Evolutionary conservation across 805 yeast genomes (phyloP), one percentile per base, ranked within the genome.

Genomic region (fission yeast (Schizosaccharomyces pombe)): DNA sequence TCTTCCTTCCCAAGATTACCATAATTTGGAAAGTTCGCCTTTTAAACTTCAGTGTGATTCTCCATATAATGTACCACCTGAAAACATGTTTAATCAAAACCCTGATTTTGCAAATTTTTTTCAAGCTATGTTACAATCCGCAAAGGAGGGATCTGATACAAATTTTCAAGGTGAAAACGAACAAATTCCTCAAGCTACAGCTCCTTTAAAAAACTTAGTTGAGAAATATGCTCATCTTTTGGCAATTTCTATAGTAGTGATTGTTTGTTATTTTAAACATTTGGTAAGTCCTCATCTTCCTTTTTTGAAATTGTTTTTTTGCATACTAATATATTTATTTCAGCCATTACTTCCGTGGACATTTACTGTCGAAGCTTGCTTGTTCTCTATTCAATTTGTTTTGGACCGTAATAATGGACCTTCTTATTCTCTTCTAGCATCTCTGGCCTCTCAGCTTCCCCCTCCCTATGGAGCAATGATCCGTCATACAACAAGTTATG

Each of bases 21-120:
- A 26, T 43, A 26, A 43, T 6, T 24, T 43, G 9, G 3, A 14
- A 5, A 43, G 4, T 43, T 26, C 49, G 3, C 28, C 49, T 12
- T 26, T 26, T 30, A 22, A 37, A 16, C 22, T 37, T 9, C 43
- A 37, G 14, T 16, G 43, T 24, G 43, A 37, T 24, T 16, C 43
- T 37, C 43, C 43, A 2, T 2, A 6, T 11, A 37, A 37, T 37
- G 43, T 11, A 16, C 43, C 43, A 19, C 43, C 43, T 14, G 43
- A 37, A 24, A 37, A 37, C 22, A 37, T 37, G 43, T 37, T 37
- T 24, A 24, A 28, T 24, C 30, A 43, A 19, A 43, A 26, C 14
- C 49, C 49, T 22, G 49, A 43, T 43, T 26, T 43, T 19, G 49
- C 49, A 19, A 43, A 43, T 9, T 26, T 43, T 43, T 43, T 43